A percentile compares a stretch with the other conserved stretches of the same genome.
Evolutionary conservation across 208 protist species (phyloP).

Genomic region (Leishmania major): DNA sequence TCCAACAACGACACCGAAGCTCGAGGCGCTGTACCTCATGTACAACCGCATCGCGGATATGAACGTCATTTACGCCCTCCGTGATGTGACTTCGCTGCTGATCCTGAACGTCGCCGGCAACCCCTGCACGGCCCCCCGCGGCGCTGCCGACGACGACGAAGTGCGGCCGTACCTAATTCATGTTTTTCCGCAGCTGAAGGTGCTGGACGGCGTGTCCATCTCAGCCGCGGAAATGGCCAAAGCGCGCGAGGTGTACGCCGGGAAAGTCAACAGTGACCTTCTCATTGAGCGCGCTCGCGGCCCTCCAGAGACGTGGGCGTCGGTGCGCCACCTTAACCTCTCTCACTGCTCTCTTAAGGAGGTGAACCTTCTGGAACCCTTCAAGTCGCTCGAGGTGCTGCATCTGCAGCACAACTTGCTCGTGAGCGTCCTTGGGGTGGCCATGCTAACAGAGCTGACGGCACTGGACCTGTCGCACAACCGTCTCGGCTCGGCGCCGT

Average conservation of each 20-base stretch:
- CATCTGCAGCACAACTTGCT: constrained; percentile 87
- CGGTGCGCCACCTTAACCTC: constrained; percentile 67
- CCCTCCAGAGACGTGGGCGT: constrained; percentile 41
- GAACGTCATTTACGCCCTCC: constrained; percentile 79
- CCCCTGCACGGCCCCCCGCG: constrained; percentile 32
- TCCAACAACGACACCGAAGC: background rate
- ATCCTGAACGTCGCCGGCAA: constrained; percentile 93
- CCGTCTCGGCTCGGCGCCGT: constrained; percentile 37
- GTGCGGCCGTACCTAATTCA: constrained; percentile 91
- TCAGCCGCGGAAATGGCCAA: constrained; percentile 49
- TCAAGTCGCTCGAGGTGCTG: constrained; percentile 64
- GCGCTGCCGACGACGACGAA: constrained; percentile 26
- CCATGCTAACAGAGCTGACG: constrained; percentile 46
- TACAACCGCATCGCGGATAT: constrained; percentile 81
- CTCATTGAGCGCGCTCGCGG: constrained; percentile 61
- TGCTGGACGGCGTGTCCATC: constrained; percentile 83
- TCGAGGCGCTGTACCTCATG: constrained; percentile 88
- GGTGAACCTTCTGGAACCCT: constrained; percentile 63
- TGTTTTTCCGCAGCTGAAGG: constrained; percentile 92
- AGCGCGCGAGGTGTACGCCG: constrained; percentile 73
- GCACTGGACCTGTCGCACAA: constrained; percentile 90
- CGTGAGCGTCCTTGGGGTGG: constrained; percentile 51
- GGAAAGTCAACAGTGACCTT: constrained; percentile 79
- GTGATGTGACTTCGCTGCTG: constrained; percentile 76
- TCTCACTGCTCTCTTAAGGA: constrained; percentile 80